These are phyloP conservation scores for Prunus padus DNA, from an alignment of 306 rosid species.

Conservation along the genomic window DNA sequence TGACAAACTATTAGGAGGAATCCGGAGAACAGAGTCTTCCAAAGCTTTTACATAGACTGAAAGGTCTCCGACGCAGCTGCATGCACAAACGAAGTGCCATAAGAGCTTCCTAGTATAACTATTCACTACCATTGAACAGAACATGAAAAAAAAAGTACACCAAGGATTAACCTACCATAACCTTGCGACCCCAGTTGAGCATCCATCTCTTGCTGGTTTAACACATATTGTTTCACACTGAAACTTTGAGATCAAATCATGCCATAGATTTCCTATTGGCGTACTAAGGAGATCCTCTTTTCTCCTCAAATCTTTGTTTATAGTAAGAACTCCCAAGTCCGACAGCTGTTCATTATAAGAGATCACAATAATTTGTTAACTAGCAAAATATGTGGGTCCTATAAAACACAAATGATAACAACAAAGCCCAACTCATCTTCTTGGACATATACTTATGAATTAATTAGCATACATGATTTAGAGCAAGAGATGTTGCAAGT, in stretches of 20 bases:
- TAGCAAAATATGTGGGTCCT: conserved; percentile 21
- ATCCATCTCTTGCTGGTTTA: conserved; percentile 95
- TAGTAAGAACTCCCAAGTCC: conserved; percentile 77
- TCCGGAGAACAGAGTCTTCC: conserved; percentile 60
- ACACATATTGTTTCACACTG: conserved; percentile 79
- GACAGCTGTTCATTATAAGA: conserved; percentile 53
- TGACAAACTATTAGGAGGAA: conserved; percentile 85
- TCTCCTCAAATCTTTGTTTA: conserved; percentile 59
- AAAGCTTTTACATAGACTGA: conserved; percentile 65
- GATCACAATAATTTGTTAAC: conserved; percentile 15
- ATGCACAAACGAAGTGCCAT: conserved; percentile 16
- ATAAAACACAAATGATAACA: background rate
- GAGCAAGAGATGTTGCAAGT: conserved; percentile 79
- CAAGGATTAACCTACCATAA: conserved; percentile 58
- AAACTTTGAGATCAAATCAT: conserved; percentile 64
- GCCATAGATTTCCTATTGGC: conserved; percentile 60
- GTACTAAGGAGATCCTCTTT: conserved; percentile 50
- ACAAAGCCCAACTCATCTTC: conserved; percentile 14
- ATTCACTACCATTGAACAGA: conserved; percentile 10
- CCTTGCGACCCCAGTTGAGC: conserved; percentile 97
- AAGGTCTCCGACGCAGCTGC: conserved; percentile 78
- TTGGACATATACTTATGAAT: conserved; percentile 6
- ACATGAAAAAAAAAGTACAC: conserved; percentile 12
- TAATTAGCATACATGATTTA: conserved; percentile 60
- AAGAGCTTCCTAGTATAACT: background rate